These are phyloP conservation scores for Candida stauntonica DNA, from an alignment of 805 yeast genomes.

Conservation along the genomic window DNA sequence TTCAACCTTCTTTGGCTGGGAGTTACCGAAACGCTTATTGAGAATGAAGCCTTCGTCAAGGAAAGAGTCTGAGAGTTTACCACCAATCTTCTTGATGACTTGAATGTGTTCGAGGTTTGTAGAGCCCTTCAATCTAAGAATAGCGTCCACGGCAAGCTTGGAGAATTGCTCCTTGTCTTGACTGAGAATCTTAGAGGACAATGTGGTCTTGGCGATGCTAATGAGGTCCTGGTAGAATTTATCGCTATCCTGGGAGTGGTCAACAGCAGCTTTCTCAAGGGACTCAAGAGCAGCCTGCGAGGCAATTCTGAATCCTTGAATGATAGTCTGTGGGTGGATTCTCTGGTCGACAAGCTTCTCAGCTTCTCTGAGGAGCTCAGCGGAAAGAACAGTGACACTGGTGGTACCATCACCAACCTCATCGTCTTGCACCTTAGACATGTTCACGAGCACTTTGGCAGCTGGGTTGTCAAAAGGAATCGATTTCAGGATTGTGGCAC, in stretches of 20 bases:
- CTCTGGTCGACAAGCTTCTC: constrained; percentile 87
- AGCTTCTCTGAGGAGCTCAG: constrained; percentile 91
- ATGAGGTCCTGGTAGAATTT: constrained; percentile 65
- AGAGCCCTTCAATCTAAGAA: constrained; percentile 86
- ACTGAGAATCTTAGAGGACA: constrained; percentile 89
- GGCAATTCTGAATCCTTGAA: constrained; percentile 92
- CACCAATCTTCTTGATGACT: constrained; percentile 90
- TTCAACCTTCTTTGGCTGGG: constrained; percentile 81
- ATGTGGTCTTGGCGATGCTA: constrained; percentile 87
- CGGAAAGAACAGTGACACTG: constrained; percentile 85
- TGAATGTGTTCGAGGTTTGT: constrained; percentile 87
- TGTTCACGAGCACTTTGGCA: constrained; percentile 91
- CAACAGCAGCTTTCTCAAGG: constrained; percentile 72
- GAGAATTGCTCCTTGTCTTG: constrained; percentile 92
- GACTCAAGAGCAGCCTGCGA: constrained; percentile 77
- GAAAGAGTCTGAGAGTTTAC: constrained; percentile 85
- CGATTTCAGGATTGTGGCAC: constrained; percentile 92
- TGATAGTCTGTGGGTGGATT: constrained; percentile 96
- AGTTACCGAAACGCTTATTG: constrained; percentile 88
- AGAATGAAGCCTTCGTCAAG: constrained; percentile 94
- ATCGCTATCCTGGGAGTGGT: constrained; percentile 74
- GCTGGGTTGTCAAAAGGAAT: constrained; percentile 97
- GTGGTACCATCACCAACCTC: constrained; percentile 74
- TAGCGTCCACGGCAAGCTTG: constrained; percentile 89
- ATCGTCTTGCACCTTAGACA: constrained; percentile 87